Percentiles rank a stretch among this genome's conserved stretches.
phyloP scores from a whole-genome alignment of 768 basidiomycete genomes.

The Trametes gibbosa region DNA sequence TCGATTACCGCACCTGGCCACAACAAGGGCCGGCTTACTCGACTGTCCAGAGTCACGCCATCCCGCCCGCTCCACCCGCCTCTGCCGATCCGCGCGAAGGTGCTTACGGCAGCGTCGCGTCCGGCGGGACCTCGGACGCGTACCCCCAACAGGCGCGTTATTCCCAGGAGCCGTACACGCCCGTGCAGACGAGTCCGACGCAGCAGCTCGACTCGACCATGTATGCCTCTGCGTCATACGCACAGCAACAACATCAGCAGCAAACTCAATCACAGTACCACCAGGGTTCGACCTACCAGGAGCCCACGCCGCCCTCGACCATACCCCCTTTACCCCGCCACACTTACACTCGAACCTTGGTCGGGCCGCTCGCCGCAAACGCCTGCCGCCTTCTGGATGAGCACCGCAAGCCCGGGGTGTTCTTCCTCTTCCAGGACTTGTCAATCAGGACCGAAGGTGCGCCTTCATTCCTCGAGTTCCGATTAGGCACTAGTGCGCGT shows the following conservation, averaged over 20 bases:
- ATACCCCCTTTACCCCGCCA: constrained; percentile 56
- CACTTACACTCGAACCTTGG: constrained; percentile 82
- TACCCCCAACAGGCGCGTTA: constrained; percentile 18
- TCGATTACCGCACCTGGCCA: constrained; percentile 27
- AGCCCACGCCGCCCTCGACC: constrained; percentile 29
- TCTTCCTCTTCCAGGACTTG: constrained; percentile 93
- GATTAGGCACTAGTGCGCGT: constrained; percentile 18
- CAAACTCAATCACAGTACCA: constrained; percentile 24
- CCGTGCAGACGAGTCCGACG: constrained; percentile 25
- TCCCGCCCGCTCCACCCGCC: constrained; percentile 16
- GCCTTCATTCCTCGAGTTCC: constrained; percentile 13
- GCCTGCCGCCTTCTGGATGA: constrained; percentile 84
- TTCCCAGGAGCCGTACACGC: constrained; percentile 21
- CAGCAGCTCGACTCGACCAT: constrained; percentile 32
- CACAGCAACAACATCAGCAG: constrained; percentile 34
- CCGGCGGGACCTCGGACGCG: constrained; percentile 11
- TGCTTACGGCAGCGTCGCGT: constrained; percentile 20
- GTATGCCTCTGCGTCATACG: constrained; percentile 32
- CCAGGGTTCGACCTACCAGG: constrained; percentile 28
- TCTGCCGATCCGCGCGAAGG: constrained; percentile 19
- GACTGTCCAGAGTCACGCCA: constrained; percentile 20
- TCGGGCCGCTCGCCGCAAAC: constrained; percentile 85
- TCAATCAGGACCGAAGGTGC: constrained; percentile 91
- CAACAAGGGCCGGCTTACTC: constrained; percentile 18
- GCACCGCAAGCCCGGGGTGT: constrained; percentile 82